Conservation (phyloP, 176 grass and related monocot genomes). For the Panicum miliaceum region DNA sequence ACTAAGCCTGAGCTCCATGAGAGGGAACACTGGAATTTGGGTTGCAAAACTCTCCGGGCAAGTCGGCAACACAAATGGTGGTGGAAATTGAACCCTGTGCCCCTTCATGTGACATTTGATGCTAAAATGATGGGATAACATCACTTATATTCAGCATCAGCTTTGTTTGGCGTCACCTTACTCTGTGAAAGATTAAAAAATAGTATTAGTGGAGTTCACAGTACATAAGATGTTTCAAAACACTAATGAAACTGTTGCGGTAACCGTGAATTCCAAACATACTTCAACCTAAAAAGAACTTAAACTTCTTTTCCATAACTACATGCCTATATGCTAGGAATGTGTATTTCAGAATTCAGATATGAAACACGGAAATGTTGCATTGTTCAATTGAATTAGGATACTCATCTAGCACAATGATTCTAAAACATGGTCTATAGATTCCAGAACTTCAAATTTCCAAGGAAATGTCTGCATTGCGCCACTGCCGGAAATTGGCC, state of each 20-base stretch:
- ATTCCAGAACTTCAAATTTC: background rate
- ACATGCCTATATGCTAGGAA: background rate
- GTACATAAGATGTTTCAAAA: slow-evolving; percentile 17
- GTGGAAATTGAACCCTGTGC: background rate
- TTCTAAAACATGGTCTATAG: background rate
- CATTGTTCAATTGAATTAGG: background rate
- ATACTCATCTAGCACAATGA: background rate
- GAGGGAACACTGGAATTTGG: background rate
- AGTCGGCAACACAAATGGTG: background rate
- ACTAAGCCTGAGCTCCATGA: background rate
- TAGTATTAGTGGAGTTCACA: background rate
- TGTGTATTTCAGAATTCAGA: background rate
- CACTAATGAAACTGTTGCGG: background rate
- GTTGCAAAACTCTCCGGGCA: background rate
- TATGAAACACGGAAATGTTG: background rate
- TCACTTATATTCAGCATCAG: background rate
- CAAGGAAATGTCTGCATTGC: background rate
- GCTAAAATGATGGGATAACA: background rate
- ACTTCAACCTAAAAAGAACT: background rate
- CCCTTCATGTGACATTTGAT: background rate
- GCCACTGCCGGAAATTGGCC: too few species aligned
- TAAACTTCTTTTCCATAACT: background rate
- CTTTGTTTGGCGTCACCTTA: slow-evolving; percentile 13
- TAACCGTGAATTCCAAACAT: slow-evolving; percentile 2
- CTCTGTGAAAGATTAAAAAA: slow-evolving; percentile 4